Percentiles rank a stretch among this genome's conserved stretches.
These are phyloP conservation scores for Hypoxylon sp. DNA, from an alignment of 2,329 filamentous ascomycete genomes.

Conservation along the genomic window DNA sequence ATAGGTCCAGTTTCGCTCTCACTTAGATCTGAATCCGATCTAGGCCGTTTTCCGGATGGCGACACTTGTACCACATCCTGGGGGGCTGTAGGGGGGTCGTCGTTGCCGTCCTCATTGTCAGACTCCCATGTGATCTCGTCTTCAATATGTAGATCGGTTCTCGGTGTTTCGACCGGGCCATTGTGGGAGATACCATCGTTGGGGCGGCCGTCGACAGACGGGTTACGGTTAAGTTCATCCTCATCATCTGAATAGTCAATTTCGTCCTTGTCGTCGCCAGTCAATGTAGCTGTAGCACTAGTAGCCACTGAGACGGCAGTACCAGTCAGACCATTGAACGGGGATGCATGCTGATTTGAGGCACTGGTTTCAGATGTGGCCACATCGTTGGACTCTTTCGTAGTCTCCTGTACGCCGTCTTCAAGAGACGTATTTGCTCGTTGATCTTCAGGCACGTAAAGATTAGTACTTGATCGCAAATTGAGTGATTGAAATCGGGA, in stretches of 20 bases:
- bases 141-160: slow-evolving; percentile 44
- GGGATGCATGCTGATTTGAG: slow-evolving; percentile 31
- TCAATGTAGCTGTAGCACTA: slow-evolving; percentile 52
- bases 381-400: slow-evolving; percentile 12
- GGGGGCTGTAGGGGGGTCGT: slow-evolving; percentile 34
- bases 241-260: slow-evolving; percentile 46
- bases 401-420: slow-evolving; percentile 16
- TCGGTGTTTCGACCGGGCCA: slow-evolving; percentile 39
- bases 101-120: slow-evolving; percentile 47
- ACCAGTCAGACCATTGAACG: slow-evolving; percentile 43
- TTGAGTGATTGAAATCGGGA: slow-evolving; percentile 4
- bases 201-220: slow-evolving; percentile 30
- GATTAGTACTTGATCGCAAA: slow-evolving; percentile 38
- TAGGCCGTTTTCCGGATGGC: slow-evolving; percentile 48
- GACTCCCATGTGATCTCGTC: slow-evolving; percentile 53
- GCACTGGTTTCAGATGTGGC: slow-evolving; percentile 19
- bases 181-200: slow-evolving; percentile 30
- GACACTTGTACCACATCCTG: slow-evolving; percentile 52
- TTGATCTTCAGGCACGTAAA: slow-evolving; percentile 40
- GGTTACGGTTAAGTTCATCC: slow-evolving; percentile 33
- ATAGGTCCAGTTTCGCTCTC: slow-evolving; percentile 46
- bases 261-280: slow-evolving; percentile 48
- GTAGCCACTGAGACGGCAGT: slow-evolving; percentile 52
- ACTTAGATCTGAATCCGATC: slow-evolving; percentile 45
- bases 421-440: slow-evolving; percentile 29